Base-by-base conservation (phyloP, 1,139 yeast genomes). In the Debaryomyces robertsiae region DNA sequence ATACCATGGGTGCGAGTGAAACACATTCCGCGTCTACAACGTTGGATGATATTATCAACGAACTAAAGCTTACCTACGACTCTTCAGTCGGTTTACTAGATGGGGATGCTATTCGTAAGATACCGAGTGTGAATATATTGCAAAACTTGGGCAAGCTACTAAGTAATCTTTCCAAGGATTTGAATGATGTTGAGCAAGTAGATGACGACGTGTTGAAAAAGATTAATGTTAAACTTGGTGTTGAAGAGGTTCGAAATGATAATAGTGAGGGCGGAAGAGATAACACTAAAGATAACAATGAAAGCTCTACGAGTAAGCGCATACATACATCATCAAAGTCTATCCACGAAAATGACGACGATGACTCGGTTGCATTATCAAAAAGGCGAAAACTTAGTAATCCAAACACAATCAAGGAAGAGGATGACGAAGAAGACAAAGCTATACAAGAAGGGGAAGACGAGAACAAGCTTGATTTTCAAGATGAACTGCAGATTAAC, bases 51-150 rank as follows among this genome's bases (percentile, higher is more conserved):
- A 75, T 84, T 16, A 65, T 83, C 38, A 65, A 66, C 38, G 79
- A 78, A 49, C 61, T 82, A 31, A 69, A 73, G 40, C 61, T 83
- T 44, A 66, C 76, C 1, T 83, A 79, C 53, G 87, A 82, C 52
- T 66, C 77, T 6, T 77, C 79, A 27, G 67, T 75, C 11, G 89
- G 90, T 1, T 58, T 78, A 39, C 61, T 84, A 25, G 82, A 75
- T 47, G 90, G 91, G 0, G 82, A 79, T 19, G 58, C 73, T 14
- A 67, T 77, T 1, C 63, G 76, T 25, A 63, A 64, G 18, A 58
- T 75, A 1, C 85, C 88, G 3, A 65, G 60, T 32, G 56, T 74
- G 23, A 63, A 69, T 31, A 65, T 72, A 3, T 63, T 83, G 30
- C 63, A 67, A 24, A 70, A 73, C 34, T 55, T 82, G 43, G 69